Evolutionary conservation across 2,329 filamentous ascomycete genomes (phyloP), one percentile per base, ranked within the genome.

Genomic region (Tolypocladium capitatum): DNA sequence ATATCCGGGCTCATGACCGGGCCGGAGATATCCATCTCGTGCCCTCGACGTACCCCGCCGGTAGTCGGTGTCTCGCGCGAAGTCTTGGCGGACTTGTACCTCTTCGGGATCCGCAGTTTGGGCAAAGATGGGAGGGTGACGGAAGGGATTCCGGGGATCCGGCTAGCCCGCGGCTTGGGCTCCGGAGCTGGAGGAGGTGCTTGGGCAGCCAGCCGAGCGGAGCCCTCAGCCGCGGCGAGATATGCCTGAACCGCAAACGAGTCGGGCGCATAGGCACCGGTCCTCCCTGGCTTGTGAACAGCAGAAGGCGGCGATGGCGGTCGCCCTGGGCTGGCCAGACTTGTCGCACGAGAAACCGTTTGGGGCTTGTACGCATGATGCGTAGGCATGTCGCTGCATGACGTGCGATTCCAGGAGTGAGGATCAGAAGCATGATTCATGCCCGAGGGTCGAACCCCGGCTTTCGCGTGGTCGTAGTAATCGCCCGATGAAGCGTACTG

Each of bases 301-400:
- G 50, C 35, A 10, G 20, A 45, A 4, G 53, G 49, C 2, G 51
- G 49, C 2, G 51, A 45, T 13, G 51, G 51, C 2, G 49, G 41
- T 24, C 38, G 48, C 2, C 16, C 43, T 30, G 38, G 30, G 32
- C 46, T 27, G n/a, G 32, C 42, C 27, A 34, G 38, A 27, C 31
- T 43, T 31, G 47, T 41, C 24, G 44, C 20, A 11, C 36, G 28
- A 2, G 36, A 47, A 9, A 1, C 8, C 3, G 45, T 27, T 18
- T 31, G 31, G 5, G 50, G 45, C 2, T 47, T 64, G 45, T 76
- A 76, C 0, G 73, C 73, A 0, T 67, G 69, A 49, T 76, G 74
- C 0, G 70, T 62, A 0, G 73, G 73, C 38, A 75, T 60, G 1
- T 64, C 63, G 41, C 53, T 63, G 14, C 45, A 47, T 4, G 57